A percentile compares a stretch with the other conserved stretches of the same genome.
phyloP scores from a whole-genome alignment of 805 yeast species.

The Pichia thaimueangensis region DNA sequence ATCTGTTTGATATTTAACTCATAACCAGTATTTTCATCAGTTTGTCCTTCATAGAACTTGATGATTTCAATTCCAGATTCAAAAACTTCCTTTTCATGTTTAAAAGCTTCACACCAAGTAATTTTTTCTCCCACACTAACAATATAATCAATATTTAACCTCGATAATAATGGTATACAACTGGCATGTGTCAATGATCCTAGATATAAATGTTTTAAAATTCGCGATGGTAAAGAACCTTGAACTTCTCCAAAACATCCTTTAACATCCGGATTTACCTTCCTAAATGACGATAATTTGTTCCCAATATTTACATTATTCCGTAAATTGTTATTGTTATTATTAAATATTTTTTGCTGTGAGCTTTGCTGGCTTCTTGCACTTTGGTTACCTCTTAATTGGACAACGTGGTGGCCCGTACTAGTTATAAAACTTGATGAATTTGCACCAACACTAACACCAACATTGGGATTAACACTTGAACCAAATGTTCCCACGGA shows the following conservation, averaged over 20 bases:
- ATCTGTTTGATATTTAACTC: slow-evolving; percentile 36
- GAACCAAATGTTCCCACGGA: slow-evolving; percentile 8
- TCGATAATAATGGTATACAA: slow-evolving; percentile 52
- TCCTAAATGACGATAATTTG: too few species aligned
- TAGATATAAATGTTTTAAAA: slow-evolving; percentile 75
- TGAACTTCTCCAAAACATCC: slow-evolving; percentile 30
- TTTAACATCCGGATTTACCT: slow-evolving; percentile 9
- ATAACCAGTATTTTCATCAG: slow-evolving; percentile 16
- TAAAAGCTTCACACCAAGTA: slow-evolving; percentile 46
- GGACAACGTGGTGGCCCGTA: slow-evolving; percentile 28
- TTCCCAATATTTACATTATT: too few species aligned
- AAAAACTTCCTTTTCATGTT: slow-evolving; percentile 12
- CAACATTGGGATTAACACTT: neutral
- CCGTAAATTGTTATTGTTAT: neutral
- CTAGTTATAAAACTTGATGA: slow-evolving; percentile 20
- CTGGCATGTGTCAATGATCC: slow-evolving; percentile 84
- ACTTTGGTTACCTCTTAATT: slow-evolving; percentile 18
- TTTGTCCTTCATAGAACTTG: slow-evolving; percentile 17
- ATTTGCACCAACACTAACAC: neutral
- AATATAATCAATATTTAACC: slow-evolving; percentile 64
- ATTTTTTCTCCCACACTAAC: slow-evolving; percentile 82
- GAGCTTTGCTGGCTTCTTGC: too few species aligned
- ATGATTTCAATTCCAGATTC: slow-evolving; percentile 28
- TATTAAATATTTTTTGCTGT: too few species aligned
- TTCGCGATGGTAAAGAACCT: slow-evolving; percentile 80